Evolutionary conservation across 2,329 filamentous ascomycete genomes (phyloP).

Genomic region (Metarhizium sp.): DNA sequence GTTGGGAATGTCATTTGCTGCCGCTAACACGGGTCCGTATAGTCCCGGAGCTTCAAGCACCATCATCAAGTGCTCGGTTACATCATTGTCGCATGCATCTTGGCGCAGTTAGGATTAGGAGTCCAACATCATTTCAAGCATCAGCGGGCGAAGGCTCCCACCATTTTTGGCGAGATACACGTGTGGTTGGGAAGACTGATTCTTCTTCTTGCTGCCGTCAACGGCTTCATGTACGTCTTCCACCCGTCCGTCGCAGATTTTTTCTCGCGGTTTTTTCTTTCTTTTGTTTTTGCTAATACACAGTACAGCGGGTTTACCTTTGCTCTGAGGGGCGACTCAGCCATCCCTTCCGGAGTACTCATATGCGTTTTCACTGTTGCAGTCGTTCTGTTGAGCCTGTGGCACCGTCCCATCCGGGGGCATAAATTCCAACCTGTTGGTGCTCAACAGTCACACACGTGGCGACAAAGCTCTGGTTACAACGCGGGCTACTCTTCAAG

Average conservation of each 20-base stretch:
- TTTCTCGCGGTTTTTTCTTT: background rate
- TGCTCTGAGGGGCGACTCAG: conserved; percentile 37
- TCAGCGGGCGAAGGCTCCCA: conserved; percentile 37
- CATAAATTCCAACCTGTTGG: conserved; percentile 5
- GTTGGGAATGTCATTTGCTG: background rate
- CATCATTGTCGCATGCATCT: conserved; percentile 39
- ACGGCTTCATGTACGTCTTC: conserved; percentile 44
- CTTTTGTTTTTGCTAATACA: background rate
- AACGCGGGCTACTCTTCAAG: conserved; percentile 16
- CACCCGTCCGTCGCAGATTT: background rate
- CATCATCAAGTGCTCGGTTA: conserved; percentile 52
- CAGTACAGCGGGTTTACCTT: conserved; percentile 44
- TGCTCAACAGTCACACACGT: conserved; percentile 20
- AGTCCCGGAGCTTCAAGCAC: conserved; percentile 43
- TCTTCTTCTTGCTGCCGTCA: conserved; percentile 43
- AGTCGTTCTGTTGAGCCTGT: conserved; percentile 27
- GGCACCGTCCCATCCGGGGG: conserved; percentile 16
- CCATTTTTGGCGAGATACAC: conserved; percentile 43
- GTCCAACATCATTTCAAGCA: conserved; percentile 46
- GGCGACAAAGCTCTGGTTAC: conserved; percentile 15
- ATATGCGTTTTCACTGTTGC: conserved; percentile 31
- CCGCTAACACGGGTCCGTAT: conserved; percentile 4
- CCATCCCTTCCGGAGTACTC: conserved; percentile 38
- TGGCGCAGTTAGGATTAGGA: conserved; percentile 45
- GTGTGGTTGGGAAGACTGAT: conserved; percentile 47